These are phyloP conservation scores for Penicillium cataractarum DNA, from an alignment of 495 filamentous ascomycete species.

Conservation along the genomic window DNA sequence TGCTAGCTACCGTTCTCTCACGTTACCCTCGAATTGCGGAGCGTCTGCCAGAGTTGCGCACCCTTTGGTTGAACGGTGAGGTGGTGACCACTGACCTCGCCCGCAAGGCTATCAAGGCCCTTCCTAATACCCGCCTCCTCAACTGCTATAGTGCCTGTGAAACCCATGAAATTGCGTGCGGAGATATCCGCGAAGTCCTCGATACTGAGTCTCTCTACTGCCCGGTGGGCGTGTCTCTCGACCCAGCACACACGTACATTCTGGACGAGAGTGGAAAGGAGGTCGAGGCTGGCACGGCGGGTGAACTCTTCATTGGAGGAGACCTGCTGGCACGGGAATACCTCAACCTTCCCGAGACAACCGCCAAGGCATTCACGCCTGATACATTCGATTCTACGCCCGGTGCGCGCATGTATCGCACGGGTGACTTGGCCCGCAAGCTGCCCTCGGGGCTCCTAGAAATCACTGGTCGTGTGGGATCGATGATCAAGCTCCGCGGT, in stretches of 20 bases:
- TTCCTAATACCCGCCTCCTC: slow-evolving; percentile 65
- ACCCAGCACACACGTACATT: slow-evolving; percentile 61
- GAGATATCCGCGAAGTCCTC: slow-evolving; percentile 66
- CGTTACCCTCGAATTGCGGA: slow-evolving; percentile 59
- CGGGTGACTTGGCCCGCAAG: slow-evolving; percentile 80
- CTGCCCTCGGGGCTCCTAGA: slow-evolving; percentile 71
- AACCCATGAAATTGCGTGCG: slow-evolving; percentile 73
- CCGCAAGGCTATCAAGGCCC: slow-evolving; percentile 58
- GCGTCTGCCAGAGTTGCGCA: slow-evolving; percentile 60
- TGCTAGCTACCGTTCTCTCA: slow-evolving; percentile 64
- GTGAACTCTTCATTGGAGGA: slow-evolving; percentile 85
- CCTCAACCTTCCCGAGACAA: slow-evolving; percentile 80
- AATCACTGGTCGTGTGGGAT: slow-evolving; percentile 77
- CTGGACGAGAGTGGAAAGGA: slow-evolving; percentile 58
- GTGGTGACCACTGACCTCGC: slow-evolving; percentile 71
- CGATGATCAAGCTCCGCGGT: slow-evolving; percentile 81
- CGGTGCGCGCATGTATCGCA: slow-evolving; percentile 71
- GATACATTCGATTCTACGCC: slow-evolving; percentile 56
- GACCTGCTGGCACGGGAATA: slow-evolving; percentile 79
- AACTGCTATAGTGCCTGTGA: slow-evolving; percentile 76
- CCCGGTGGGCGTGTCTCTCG: slow-evolving; percentile 64
- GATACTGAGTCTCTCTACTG: slow-evolving; percentile 56
- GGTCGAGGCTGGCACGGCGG: slow-evolving; percentile 66
- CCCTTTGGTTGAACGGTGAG: slow-evolving; percentile 72
- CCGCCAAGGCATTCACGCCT: slow-evolving; percentile 66